Percentiles rank a stretch among this genome's conserved stretches.
Conservation (phyloP, 1,139 yeast genomes). For the Scheffersomyces parashehatae region DNA sequence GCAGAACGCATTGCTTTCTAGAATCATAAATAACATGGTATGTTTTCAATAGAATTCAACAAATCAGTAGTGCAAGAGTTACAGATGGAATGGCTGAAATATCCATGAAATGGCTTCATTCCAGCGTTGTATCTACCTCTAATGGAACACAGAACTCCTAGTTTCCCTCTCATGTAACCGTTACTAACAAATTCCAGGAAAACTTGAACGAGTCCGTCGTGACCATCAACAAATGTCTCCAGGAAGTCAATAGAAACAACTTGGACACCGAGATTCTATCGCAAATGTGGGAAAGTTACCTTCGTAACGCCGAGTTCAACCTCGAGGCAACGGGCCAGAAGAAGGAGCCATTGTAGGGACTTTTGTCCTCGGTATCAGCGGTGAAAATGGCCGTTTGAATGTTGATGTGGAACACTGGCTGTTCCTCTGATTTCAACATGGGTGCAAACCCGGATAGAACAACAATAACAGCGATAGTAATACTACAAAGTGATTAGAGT, state of each 20-base stretch:
- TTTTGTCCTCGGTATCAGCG: conserved; percentile 80
- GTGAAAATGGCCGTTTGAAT: conserved; percentile 86
- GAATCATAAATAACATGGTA: conserved; percentile 77
- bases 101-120: too few relatives aligned
- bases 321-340: conserved; percentile 69
- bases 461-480: too few relatives aligned
- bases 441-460: conserved; percentile 47
- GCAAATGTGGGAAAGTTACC: conserved; percentile 81
- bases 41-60: conserved; percentile 22
- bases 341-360: conserved; percentile 52
- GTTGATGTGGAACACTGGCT: conserved; percentile 99
- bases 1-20: conserved; percentile 73
- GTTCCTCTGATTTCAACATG: conserved; percentile 98
- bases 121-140: too few relatives aligned
- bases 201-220: conserved; percentile 70
- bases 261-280: conserved; percentile 72
- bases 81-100: too few relatives aligned
- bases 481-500: too few relatives aligned
- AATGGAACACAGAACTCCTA: too few relatives aligned
- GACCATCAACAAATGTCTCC: conserved; percentile 60
- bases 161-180: not conserved
- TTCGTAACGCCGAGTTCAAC: conserved; percentile 69
- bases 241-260: conserved; percentile 65
- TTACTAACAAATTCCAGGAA: conserved; percentile 40
- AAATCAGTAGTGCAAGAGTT: not conserved